These are phyloP conservation scores for Dendrobium catenatum DNA, from an alignment of 106 monocot species.

Conservation along the genomic window DNA sequence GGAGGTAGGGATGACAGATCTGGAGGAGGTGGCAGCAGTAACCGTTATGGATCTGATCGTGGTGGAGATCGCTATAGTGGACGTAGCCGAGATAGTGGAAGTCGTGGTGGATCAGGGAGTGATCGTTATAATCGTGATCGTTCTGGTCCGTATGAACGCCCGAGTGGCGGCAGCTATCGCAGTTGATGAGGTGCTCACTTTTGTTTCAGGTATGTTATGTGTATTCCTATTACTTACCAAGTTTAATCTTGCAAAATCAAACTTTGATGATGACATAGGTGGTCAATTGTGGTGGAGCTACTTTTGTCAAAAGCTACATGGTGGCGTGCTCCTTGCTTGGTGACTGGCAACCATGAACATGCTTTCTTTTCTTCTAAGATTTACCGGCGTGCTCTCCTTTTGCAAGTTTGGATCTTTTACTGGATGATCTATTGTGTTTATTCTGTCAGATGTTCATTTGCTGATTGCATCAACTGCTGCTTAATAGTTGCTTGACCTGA, in stretches of 20 bases:
- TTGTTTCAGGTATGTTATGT: conserved; percentile 8
- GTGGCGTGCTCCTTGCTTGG: not conserved
- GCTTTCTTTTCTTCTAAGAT: not conserved
- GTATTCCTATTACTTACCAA: not conserved
- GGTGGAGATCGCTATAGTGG: conserved; percentile 52
- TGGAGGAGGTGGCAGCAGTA: conserved; percentile 30
- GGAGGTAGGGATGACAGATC: conserved; percentile 14
- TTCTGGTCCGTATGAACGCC: conserved; percentile 90
- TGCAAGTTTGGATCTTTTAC: conserved; percentile 1
- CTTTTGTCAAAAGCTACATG: not conserved
- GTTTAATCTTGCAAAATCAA: not conserved
- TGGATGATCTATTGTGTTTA: not conserved
- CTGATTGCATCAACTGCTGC: conserved; percentile 8
- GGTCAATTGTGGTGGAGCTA: not conserved
- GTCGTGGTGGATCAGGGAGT: conserved; percentile 49
- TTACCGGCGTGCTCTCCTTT: not conserved
- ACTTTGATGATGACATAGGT: not conserved
- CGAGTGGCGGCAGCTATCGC: conserved; percentile 48
- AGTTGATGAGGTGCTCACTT: conserved; percentile 12
- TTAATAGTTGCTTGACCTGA: not conserved
- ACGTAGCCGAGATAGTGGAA: conserved; percentile 50
- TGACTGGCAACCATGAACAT: not conserved
- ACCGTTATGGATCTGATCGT: conserved; percentile 54
- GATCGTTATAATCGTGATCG: conserved; percentile 75
- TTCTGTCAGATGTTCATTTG: not conserved